phyloP scores from a whole-genome alignment of 768 basidiomycete genomes.

The Lanmaoa rubissima region DNA sequence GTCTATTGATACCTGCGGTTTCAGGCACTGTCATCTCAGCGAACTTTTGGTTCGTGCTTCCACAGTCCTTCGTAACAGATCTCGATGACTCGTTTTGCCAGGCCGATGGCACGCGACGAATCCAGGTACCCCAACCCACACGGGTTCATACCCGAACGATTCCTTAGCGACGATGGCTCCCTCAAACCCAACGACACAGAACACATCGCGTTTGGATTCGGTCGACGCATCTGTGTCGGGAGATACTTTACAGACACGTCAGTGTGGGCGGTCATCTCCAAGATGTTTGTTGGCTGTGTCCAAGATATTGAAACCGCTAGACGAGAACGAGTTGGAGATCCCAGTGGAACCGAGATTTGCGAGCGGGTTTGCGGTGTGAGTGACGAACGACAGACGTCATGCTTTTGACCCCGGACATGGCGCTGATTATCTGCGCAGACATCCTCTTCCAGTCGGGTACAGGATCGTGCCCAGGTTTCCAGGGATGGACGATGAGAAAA shows the following conservation, averaged over 20 bases:
- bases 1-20: neutral
- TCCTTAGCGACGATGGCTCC: slow-evolving; percentile 30
- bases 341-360: slow-evolving; percentile 12
- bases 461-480: slow-evolving; percentile 5
- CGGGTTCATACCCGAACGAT: slow-evolving; percentile 39
- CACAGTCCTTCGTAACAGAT: rapidly evolving
- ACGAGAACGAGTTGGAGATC: slow-evolving; percentile 10
- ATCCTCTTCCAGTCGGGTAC: slow-evolving; percentile 6
- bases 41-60: slow-evolving; percentile 3
- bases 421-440: neutral
- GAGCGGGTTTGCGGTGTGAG: slow-evolving; percentile 13
- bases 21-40: slow-evolving; percentile 7
- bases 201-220: slow-evolving; percentile 23
- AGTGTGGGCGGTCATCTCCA: slow-evolving; percentile 14
- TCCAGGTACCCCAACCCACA: slow-evolving; percentile 36
- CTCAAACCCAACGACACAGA: slow-evolving; percentile 12
- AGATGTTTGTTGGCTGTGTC: slow-evolving; percentile 11
- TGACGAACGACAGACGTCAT: neutral
- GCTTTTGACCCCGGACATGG: no score
- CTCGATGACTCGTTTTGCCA: neutral
- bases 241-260: slow-evolving; percentile 22
- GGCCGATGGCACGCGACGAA: slow-evolving; percentile 18
- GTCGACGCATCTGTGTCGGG: slow-evolving; percentile 26
- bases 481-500: neutral
- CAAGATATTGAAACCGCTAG: neutral